Percentiles rank a stretch among this genome's conserved stretches.
Evolutionary conservation across 208 protist genomes (phyloP).

Genomic region (Wallacemonas rigidus): DNA sequence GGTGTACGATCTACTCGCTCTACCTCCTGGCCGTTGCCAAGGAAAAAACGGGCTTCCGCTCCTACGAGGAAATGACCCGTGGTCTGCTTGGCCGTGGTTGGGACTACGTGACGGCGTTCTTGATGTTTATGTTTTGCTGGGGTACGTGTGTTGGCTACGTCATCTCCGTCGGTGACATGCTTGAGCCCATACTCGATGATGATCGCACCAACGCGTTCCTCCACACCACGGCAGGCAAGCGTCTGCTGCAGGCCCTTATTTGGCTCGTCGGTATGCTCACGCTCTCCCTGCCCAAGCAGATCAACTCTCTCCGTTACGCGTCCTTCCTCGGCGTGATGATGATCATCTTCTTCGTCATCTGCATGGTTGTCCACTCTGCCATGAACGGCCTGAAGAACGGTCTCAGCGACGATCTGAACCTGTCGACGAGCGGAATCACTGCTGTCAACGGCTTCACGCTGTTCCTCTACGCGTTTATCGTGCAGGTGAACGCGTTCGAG

Average conservation of each 20-base stretch:
- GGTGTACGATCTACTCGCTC: constrained; percentile 82
- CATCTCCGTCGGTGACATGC: constrained; percentile 70
- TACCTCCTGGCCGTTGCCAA: constrained; percentile 54
- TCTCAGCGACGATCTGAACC: constrained; percentile 33
- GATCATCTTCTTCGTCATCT: constrained; percentile 80
- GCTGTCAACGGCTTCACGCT: constrained; percentile 66
- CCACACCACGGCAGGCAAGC: constrained; percentile 37
- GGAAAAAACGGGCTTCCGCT: constrained; percentile 69
- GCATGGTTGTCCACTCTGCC: constrained; percentile 66
- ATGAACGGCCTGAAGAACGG: constrained; percentile 44
- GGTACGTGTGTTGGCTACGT: constrained; percentile 81
- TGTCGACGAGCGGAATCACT: constrained; percentile 36
- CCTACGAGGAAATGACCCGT: constrained; percentile 79
- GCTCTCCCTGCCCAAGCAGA: constrained; percentile 80
- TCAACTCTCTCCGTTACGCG: constrained; percentile 86
- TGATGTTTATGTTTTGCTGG: constrained; percentile 86
- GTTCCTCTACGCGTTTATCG: constrained; percentile 83
- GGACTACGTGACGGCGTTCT: constrained; percentile 71
- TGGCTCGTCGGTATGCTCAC: constrained; percentile 74
- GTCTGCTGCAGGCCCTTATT: constrained; percentile 45
- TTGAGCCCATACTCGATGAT: constrained; percentile 53
- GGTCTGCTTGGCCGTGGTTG: constrained; percentile 59
- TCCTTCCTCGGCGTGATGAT: constrained; percentile 73
- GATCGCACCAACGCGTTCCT: constrained; percentile 43
- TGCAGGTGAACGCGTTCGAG: constrained; percentile 80